These are phyloP conservation scores for Polyporus arcularius DNA, from an alignment of 768 basidiomycete species.

Conservation along the genomic window DNA sequence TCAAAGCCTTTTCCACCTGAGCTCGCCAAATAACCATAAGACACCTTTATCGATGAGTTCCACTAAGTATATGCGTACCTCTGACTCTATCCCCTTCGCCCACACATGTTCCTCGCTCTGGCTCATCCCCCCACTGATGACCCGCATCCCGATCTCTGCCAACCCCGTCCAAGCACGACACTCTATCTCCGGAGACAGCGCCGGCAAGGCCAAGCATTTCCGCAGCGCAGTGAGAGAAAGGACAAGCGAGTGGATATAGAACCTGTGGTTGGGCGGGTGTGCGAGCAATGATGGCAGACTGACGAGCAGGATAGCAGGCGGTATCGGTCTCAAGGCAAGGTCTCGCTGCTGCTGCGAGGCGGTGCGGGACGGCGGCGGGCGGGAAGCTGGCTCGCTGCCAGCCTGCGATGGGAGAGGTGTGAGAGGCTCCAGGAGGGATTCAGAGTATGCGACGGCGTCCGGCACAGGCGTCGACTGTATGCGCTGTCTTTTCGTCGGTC, in stretches of 20 bases:
- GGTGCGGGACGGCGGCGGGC: neutral
- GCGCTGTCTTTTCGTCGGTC: constrained; percentile 17
- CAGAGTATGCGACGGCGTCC: neutral
- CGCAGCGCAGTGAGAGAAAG: constrained; percentile 58
- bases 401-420: constrained; percentile 6
- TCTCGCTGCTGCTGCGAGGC: neutral
- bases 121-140: constrained; percentile 48
- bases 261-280: constrained; percentile 64
- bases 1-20: constrained; percentile 63
- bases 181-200: constrained; percentile 59
- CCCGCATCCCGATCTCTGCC: constrained; percentile 66
- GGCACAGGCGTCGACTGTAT: constrained; percentile 12
- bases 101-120: constrained; percentile 39
- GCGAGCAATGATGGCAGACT: constrained; percentile 59
- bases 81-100: constrained; percentile 53
- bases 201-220: constrained; percentile 51
- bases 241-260: constrained; percentile 54
- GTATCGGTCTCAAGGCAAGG: constrained; percentile 34
- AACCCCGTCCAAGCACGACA: constrained; percentile 72
- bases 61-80: constrained; percentile 39
- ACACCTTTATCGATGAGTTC: neutral
- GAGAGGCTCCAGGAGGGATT: constrained; percentile 4
- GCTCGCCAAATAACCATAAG: neutral
- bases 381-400: neutral
- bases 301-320: constrained; percentile 54